phyloP scores from a whole-genome alignment of 202 grass and related monocot species.

The Schoenoplectus triqueter region DNA sequence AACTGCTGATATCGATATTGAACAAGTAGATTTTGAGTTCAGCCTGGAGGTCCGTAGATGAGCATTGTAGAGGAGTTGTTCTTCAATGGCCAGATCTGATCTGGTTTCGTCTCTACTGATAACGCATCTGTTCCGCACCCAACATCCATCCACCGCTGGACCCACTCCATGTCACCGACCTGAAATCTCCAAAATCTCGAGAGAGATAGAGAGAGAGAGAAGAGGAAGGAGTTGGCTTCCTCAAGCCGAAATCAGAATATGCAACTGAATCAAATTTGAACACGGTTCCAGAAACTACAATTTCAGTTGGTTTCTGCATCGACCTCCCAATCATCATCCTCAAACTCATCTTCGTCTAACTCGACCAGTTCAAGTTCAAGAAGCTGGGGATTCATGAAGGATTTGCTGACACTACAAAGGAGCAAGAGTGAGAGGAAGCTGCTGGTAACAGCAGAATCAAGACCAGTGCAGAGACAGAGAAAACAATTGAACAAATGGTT shows the following conservation, averaged over 20 bases:
- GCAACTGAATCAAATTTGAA: neutral
- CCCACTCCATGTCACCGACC: conserved; percentile 77
- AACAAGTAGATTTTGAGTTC: conserved; percentile 84
- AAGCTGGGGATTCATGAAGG: conserved; percentile 32
- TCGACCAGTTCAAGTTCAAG: conserved; percentile 13
- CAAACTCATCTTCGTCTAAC: conserved; percentile 18
- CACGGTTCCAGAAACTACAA: neutral
- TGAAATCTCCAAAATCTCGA: conserved; percentile 34
- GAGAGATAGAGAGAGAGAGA: conserved; percentile 3
- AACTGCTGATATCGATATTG: conserved; percentile 1
- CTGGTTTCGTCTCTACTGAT: conserved; percentile 57
- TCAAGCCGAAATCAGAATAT: neutral
- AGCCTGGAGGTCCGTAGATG: conserved; percentile 58
- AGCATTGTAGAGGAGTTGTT: conserved; percentile 94
- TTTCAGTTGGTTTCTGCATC: conserved; percentile 18
- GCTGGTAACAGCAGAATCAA: neutral
- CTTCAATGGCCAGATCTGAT: conserved; percentile 84
- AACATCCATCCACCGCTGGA: conserved; percentile 61
- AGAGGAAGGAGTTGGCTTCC: neutral
- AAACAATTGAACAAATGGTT: neutral
- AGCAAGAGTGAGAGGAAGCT: conserved; percentile 56
- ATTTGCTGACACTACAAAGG: conserved; percentile 15
- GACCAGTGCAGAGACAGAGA: neutral
- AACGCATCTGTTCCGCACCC: conserved; percentile 55
- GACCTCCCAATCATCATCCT: conserved; percentile 43